Conservation (phyloP, 225 moss, liverwort and hornwort genomes). For the Neckera pumila region DNA sequence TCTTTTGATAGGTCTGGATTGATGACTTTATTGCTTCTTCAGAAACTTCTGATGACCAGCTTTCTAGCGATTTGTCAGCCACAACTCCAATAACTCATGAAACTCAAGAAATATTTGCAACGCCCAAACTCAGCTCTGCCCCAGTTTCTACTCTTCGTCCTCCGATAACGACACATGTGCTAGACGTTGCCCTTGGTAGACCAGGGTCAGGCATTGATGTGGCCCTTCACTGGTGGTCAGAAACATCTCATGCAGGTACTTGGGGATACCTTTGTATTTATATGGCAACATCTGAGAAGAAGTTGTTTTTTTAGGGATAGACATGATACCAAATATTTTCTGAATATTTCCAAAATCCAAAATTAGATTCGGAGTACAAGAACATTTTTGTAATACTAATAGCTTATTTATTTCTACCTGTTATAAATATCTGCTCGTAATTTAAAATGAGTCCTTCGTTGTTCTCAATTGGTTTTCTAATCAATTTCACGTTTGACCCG, state of each 20-base stretch:
- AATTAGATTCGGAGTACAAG: no score
- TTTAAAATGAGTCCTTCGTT: not conserved
- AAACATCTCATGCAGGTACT: constrained; percentile 1
- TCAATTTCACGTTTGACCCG: not conserved
- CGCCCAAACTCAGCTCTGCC: not conserved
- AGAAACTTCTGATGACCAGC: constrained; percentile 1
- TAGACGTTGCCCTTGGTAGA: constrained; percentile 69
- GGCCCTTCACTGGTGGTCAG: constrained; percentile 47
- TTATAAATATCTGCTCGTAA: not conserved
- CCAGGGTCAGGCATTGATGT: constrained; percentile 71
- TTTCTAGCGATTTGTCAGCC: not conserved
- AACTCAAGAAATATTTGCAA: not conserved
- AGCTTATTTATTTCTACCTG: not conserved
- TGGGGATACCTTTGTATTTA: not conserved
- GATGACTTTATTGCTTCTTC: not conserved
- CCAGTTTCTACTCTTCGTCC: constrained; percentile 36
- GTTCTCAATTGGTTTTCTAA: not conserved
- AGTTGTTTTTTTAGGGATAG: not conserved
- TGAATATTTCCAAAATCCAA: not conserved
- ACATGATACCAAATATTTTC: not conserved
- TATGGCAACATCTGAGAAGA: not conserved
- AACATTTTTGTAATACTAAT: not conserved
- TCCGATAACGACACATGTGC: constrained; percentile 81
- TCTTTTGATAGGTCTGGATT: not conserved
- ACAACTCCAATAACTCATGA: not conserved